Percentiles rank a stretch among this genome's conserved stretches.
Conservation (phyloP, 2,329 filamentous ascomycete genomes). For the Colletotrichum siamense region DNA sequence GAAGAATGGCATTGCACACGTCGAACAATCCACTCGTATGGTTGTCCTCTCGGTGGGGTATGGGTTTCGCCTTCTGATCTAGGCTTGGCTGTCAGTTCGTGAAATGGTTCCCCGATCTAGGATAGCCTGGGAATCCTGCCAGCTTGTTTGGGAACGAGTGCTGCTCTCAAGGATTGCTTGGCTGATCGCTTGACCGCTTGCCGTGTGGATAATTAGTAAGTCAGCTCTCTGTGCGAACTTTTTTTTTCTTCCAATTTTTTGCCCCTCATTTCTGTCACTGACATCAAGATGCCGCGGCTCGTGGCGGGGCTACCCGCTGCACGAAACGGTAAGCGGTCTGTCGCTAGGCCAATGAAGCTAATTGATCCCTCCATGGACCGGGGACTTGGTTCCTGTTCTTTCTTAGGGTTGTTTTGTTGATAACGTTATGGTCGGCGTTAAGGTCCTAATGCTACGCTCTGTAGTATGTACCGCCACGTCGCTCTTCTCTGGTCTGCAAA, state of each 20-base stretch:
- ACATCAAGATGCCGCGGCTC: slow-evolving; percentile 15
- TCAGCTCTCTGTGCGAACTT: neutral
- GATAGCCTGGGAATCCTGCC: neutral
- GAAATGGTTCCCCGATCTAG: slow-evolving; percentile 5
- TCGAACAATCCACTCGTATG: neutral
- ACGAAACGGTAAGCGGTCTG: neutral
- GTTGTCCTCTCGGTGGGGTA: neutral
- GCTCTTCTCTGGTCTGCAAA: neutral
- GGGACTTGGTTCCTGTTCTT: neutral
- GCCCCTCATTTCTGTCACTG: slow-evolving; percentile 7
- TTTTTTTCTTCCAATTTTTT: neutral
- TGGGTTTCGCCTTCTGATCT: neutral
- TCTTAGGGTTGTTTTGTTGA: neutral
- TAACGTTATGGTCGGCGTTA: neutral
- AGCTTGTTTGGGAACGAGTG: neutral
- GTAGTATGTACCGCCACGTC: neutral
- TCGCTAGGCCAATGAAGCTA: neutral
- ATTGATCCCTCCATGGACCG: neutral
- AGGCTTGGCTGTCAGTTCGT: neutral
- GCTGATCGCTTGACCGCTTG: neutral
- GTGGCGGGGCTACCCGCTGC: neutral
- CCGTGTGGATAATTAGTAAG: neutral
- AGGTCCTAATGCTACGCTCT: neutral
- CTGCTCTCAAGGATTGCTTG: neutral
- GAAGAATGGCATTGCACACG: neutral